These are phyloP conservation scores for Lepidium didymum DNA, from an alignment of 345 rosid species.

Conservation along the genomic window DNA sequence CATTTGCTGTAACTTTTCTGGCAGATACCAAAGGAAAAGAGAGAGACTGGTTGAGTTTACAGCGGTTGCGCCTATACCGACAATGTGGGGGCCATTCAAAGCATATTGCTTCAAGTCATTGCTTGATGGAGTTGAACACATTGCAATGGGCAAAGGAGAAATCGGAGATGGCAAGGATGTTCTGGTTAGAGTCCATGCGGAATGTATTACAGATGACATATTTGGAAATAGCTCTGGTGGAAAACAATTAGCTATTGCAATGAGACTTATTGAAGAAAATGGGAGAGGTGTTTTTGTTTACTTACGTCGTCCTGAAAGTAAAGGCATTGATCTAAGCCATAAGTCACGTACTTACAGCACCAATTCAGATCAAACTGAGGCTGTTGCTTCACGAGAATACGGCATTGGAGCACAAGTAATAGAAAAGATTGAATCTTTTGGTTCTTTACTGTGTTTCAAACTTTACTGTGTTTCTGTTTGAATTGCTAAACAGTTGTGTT, in stretches of 20 bases:
- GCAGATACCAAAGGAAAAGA: slow-evolving; percentile 79
- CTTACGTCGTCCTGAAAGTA: slow-evolving; percentile 89
- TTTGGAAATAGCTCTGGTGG: slow-evolving; percentile 87
- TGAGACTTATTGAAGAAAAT: slow-evolving; percentile 73
- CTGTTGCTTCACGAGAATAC: slow-evolving; percentile 75
- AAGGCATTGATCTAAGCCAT: slow-evolving; percentile 84
- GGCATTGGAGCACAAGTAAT: slow-evolving; percentile 91
- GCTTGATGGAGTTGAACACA: slow-evolving; percentile 91
- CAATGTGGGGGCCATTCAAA: slow-evolving; percentile 88
- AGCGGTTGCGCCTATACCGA: slow-evolving; percentile 65
- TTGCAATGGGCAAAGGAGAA: slow-evolving; percentile 95
- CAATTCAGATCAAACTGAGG: slow-evolving; percentile 62
- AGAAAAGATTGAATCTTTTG: background rate
- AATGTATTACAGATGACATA: slow-evolving; percentile 91
- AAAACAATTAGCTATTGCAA: slow-evolving; percentile 66
- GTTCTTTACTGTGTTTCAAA: background rate
- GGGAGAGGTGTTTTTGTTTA: slow-evolving; percentile 79
- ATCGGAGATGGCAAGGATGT: slow-evolving; percentile 63
- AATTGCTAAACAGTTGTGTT: no score
- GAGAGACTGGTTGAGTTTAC: slow-evolving; percentile 57
- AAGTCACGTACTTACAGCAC: slow-evolving; percentile 70
- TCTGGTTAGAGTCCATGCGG: slow-evolving; percentile 91
- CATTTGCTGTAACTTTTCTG: background rate
- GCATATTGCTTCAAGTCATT: slow-evolving; percentile 76
- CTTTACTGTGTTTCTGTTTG: background rate